Percentiles rank a stretch among this genome's conserved stretches.
Evolutionary conservation across 1,139 yeast species (phyloP).

Genomic region (Scheffersomyces insectosa): DNA sequence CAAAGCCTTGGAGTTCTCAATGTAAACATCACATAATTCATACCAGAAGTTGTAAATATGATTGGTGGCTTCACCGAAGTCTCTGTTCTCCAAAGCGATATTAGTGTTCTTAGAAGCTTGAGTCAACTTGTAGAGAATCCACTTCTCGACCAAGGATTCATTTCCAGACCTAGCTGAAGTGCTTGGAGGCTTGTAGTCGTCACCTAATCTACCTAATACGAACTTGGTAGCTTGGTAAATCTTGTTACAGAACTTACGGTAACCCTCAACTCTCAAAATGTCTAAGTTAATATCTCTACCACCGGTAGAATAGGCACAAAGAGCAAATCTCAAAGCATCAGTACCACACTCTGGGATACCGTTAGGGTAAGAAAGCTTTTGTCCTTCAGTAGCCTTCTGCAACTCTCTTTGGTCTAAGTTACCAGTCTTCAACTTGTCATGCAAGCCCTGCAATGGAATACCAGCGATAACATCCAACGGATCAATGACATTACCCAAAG

Average conservation of each 20-base stretch:
- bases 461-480: conserved; percentile 94
- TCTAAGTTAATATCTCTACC: conserved; percentile 97
- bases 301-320: conserved; percentile 98
- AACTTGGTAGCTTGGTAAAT: conserved; percentile 98
- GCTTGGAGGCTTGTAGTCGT: conserved; percentile 76
- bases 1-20: conserved; percentile 92
- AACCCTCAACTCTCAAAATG: conserved; percentile 96
- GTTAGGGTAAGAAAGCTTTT: conserved; percentile 85
- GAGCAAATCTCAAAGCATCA: conserved; percentile 95
- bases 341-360: conserved; percentile 99
- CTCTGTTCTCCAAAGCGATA: conserved; percentile 75
- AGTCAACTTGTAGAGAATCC: conserved; percentile 90
- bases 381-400: conserved; percentile 86
- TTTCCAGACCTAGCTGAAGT: conserved; percentile 63
- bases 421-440: conserved; percentile 74
- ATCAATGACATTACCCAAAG: conserved; percentile 94
- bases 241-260: conserved; percentile 99
- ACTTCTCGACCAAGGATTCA: conserved; percentile 90
- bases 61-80: conserved; percentile 85
- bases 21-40: conserved; percentile 95
- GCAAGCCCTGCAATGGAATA: conserved; percentile 75
- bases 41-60: conserved; percentile 94
- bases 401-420: conserved; percentile 90
- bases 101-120: conserved; percentile 66
- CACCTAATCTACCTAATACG: conserved; percentile 90